Evolutionary conservation across 2,329 filamentous ascomycete species (phyloP), one percentile per base, ranked within the genome.

Genomic region (Sclerotinia spermophila): DNA sequence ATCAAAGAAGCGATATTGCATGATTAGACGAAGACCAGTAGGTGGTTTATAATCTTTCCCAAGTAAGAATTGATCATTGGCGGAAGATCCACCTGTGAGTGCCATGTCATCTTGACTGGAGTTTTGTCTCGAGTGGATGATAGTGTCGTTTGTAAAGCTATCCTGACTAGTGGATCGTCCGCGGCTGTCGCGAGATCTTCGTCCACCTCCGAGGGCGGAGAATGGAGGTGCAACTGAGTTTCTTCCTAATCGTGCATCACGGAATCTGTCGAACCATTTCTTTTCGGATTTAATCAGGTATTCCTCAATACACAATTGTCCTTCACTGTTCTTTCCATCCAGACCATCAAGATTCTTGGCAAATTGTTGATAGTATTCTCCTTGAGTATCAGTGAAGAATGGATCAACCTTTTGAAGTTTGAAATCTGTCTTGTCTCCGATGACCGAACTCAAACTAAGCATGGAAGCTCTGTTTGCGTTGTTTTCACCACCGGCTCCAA

Each of bases 361-460:
- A 73, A 90, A 90, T 1, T 81, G 82, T 72, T 82, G 82, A 73
- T 86, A 88, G 78, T 88, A 91, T 72, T 88, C 83, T 44, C 87
- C 88, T 45, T 84, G 87, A 61, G 85, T 84, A 76, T 91, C 89
- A 8, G 86, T 90, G 80, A 91, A 91, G 80, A 87, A 89, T 3
- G 88, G 89, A 74, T 89, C 87, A 0, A 91, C 86, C 70, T 90
- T 88, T 76, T 91, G 89, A 24, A 90, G 83, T 72, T 86, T 85
- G 76, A 86, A 88, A 75, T 89, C 85, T 68, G 85, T 86, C 76
- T 88, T 88, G 71, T 87, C 86, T 27, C 87, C 86, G 38, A 89
- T 83, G 42, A 90, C 83, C 0, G 71, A 71, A 59, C 72, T 70
- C 30, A 71, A 81, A 40, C 86, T 88, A 38, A 90, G 81, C 4